Evolutionary conservation across 2,329 filamentous ascomycete species (phyloP), one percentile per base, ranked within the genome.

Genomic region (Hypomyces perniciosus): DNA sequence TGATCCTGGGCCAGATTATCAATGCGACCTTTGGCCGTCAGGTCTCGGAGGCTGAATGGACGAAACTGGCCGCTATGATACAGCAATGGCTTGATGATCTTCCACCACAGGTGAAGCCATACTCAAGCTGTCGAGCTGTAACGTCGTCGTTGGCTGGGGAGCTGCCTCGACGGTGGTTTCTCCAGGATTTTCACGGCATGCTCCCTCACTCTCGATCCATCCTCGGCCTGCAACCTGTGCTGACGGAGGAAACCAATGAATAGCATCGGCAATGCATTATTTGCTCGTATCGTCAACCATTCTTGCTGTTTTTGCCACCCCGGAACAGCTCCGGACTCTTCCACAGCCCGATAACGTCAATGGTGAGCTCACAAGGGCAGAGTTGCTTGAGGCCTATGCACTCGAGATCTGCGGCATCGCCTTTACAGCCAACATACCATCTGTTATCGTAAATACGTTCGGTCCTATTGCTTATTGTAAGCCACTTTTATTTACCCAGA

Each of bases 381-480:
- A 64, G 2, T 48, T 70, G 2, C 57, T 73, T 1, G 65, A 71
- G 8, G 46, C 50, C 0, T 61, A 67, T 10, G 70, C 72, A 0
- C 55, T 66, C 0, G 62, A 70, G 2, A 63, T 76, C 2, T 75
- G 72, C 48, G 72, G 72, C 2, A 63, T 75, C 9, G 69, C 73
- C 0, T 72, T 76, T 43, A 72, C 72, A 0, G 62, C 69, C n/a
- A 68, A 68, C 5, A 69, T 63, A 5, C 61, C 69, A 0, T 58
- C 73, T 0, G 72, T 75, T 2, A 60, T 74, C 5, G 71, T 77
- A 4, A 77, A 77, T 52, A 64, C 71, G 3, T 77, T 77, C 55
- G 74, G 74, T 0, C 73, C 74, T 10, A 73, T 76, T 29, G 63
- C 69, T 2, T 76, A 70, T 46, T 75, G 74, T 74, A 56, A 60